These are phyloP conservation scores for Xylaria grammica DNA, from an alignment of 495 filamentous ascomycete species.

Conservation along the genomic window DNA sequence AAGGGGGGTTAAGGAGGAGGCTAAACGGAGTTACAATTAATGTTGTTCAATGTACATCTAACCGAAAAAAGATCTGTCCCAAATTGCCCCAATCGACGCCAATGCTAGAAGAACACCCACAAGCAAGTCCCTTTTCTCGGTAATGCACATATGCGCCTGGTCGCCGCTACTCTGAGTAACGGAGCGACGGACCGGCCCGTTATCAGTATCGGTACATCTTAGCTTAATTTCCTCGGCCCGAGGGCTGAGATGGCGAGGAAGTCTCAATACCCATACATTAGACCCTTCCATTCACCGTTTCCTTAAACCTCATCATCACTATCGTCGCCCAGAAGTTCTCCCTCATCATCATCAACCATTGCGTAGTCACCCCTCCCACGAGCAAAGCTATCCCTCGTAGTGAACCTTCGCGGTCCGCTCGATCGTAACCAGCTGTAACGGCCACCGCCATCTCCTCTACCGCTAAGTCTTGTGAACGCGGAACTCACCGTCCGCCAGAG, in stretches of 20 bases:
- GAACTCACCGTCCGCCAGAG: conserved; percentile 66
- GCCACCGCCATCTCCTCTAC: conserved; percentile 39
- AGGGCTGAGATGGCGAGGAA: background rate
- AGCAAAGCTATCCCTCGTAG: conserved; percentile 82
- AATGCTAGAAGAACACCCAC: conserved; percentile 6
- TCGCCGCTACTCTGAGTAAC: background rate
- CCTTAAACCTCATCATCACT: conserved; percentile 83
- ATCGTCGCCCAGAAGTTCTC: conserved; percentile 88
- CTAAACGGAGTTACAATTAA: background rate
- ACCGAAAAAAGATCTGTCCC: conserved; percentile 21
- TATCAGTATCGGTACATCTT: background rate
- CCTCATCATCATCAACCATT: conserved; percentile 88
- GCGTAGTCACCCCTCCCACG: conserved; percentile 84
- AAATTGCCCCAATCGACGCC: conserved; percentile 17
- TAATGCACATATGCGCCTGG: background rate
- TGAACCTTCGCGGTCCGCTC: conserved; percentile 66
- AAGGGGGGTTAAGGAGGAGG: background rate
- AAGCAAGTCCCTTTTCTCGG: background rate
- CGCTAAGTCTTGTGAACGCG: conserved; percentile 51
- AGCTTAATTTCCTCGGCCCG: background rate
- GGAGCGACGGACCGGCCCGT: background rate
- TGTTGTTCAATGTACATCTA: conserved; percentile 18
- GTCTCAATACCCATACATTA: background rate
- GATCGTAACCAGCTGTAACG: conserved; percentile 54
- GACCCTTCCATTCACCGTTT: background rate